phyloP scores from a whole-genome alignment of 441 rosid species.

The Arabidopsis hybrid region DNA sequence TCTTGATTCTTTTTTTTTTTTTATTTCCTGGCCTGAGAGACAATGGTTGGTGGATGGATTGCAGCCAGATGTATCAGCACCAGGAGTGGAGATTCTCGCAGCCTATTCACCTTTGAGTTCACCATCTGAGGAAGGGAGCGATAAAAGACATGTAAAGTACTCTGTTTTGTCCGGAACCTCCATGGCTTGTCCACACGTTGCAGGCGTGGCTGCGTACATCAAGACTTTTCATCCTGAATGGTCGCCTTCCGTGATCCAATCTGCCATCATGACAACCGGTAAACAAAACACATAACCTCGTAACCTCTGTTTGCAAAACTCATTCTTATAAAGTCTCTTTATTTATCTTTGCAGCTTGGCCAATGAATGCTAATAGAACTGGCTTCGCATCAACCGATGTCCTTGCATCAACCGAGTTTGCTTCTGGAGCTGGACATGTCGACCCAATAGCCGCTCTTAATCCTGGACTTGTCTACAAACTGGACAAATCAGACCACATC shows the following conservation, averaged over 20 bases:
- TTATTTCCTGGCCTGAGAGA: not conserved
- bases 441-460: conserved; percentile 33
- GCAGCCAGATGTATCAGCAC: conserved; percentile 61
- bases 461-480: conserved; percentile 39
- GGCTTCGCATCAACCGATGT: no score
- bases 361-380: conserved; percentile 25
- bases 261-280: conserved; percentile 73
- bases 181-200: conserved; percentile 64
- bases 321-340: not conserved
- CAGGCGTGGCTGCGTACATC: conserved; percentile 60
- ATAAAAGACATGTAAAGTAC: conserved; percentile 39
- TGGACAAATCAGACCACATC: conserved; percentile 36
- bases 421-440: conserved; percentile 45
- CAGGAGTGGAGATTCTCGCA: conserved; percentile 58
- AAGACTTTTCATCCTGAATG: conserved; percentile 58
- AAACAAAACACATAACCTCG: not conserved
- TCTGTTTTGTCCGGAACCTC: conserved; percentile 54
- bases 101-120: conserved; percentile 45
- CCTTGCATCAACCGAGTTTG: conserved; percentile 29
- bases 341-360: conserved; percentile 34
- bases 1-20: not conserved
- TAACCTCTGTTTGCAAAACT: not conserved
- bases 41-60: conserved; percentile 21
- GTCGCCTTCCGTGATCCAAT: conserved; percentile 65
- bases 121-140: not conserved